Percentiles rank a stretch among this genome's conserved stretches.
These are phyloP conservation scores for Gossypium thurberi DNA, from an alignment of 345 rosid species.

Conservation along the genomic window DNA sequence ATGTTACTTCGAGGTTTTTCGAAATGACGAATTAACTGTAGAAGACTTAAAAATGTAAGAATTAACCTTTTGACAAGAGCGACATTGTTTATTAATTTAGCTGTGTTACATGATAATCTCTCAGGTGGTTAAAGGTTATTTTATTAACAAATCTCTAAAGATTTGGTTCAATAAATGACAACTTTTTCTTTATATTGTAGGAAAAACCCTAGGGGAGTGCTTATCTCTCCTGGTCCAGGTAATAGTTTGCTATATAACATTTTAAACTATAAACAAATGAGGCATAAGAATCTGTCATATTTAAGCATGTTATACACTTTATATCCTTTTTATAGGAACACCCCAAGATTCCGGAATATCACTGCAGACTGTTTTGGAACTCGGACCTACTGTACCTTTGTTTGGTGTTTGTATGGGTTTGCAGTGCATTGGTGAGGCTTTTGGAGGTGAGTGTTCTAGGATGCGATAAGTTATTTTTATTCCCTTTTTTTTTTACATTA, in stretches of 20 bases:
- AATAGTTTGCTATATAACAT: neutral
- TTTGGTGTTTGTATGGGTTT: conserved; percentile 98
- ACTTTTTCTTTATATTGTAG: conserved; percentile 28
- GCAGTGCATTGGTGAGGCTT: conserved; percentile 99
- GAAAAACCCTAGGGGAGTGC: conserved; percentile 88
- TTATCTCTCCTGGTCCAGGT: conserved; percentile 99
- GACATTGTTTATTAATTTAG: neutral
- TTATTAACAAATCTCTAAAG: neutral
- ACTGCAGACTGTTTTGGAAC: conserved; percentile 79
- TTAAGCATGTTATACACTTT: neutral
- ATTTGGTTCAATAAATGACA: neutral
- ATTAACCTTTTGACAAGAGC: neutral
- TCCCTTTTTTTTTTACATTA: neutral
- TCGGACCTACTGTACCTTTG: conserved; percentile 78
- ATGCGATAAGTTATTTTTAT: conserved; percentile 1
- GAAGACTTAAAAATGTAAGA: conserved; percentile 75
- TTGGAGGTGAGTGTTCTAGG: conserved; percentile 59
- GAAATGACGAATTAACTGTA: conserved; percentile 84
- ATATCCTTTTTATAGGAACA: conserved; percentile 38
- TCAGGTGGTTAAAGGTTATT: neutral
- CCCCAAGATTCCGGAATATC: conserved; percentile 98
- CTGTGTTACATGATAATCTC: neutral
- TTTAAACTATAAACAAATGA: neutral
- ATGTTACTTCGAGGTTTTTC: conserved; percentile 75
- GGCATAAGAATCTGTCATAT: neutral